Base-by-base conservation (phyloP, 1,284 basidiomycete genomes). In the Rhodofomes roseus region DNA sequence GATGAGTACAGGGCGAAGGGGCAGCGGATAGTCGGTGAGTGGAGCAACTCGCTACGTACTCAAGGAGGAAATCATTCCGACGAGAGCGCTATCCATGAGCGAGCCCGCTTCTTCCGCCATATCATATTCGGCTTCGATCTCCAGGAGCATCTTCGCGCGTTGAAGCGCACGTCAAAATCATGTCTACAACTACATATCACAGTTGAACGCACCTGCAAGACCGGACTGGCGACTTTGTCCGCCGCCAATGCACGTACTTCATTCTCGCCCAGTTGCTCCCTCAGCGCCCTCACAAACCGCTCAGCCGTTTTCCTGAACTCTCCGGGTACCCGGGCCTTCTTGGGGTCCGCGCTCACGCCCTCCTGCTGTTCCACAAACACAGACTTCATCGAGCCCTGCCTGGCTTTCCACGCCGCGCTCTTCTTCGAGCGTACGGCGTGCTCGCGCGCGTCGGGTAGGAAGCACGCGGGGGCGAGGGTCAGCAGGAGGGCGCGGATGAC, bases 201-300 rank as follows among this genome's bases (percentile, higher is more conserved):
- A n/a, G 25, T 16, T 18, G 27, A 55, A 68, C 79, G 56, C 60
- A 92, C 92, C 77, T 93, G 89, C 37, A 95, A 76, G 2, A 87
- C 83, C 0, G 93, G 92, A 60, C 90, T 89, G 6, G 93, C 93
- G 51, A 92, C 90, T 65, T 89, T 86, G 69, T 90, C 85, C 1
- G 89, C 87, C 6, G 91, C 94, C 65, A 96, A 77, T 18, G 89
- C 89, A 40, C 93, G 82, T 48, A 93, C 84, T 73, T 95, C 94
- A 65, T 92, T 93, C 20, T 77, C 85, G 25, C 78, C 79, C 1
- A 93, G 72, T 53, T 79, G 74, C 6, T 79, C 74, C 66, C 81
- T 77, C 34, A 96, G 64, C 2, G 73, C 72, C 23, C 78, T 69
- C 25, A 93, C 77, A 63, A 93, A 80, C 56, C 71, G 74, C 39